Percentiles rank a stretch among this genome's conserved stretches.
Evolutionary conservation across 306 rosid species (phyloP).

Genomic region (barrel medic (Medicago truncatula)): MtrunA17r5.0-ANR NC_053049.1:31858001-31858500

Average conservation of each 20-base stretch:
- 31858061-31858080: conserved; percentile 34
- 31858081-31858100: conserved; percentile 22
- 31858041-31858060: conserved; percentile 23
- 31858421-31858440: conserved; percentile 36
- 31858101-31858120: conserved; percentile 30
- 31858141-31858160: conserved; percentile 22
- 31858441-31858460: conserved; percentile 36
- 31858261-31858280: conserved; percentile 86
- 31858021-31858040: conserved; percentile 21
- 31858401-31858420: conserved; percentile 33
- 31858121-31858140: conserved; percentile 25
- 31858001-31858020: conserved; percentile 7
- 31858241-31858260: conserved; percentile 85
- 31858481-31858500: conserved; percentile 98
- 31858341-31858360: conserved; percentile 88
- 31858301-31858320: conserved; percentile 94
- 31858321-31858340: conserved; percentile 93
- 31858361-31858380: conserved; percentile 76
- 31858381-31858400: conserved; percentile 89
- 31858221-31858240: conserved; percentile 84
- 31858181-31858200: conserved; percentile 31
- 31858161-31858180: conserved; percentile 27
- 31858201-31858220: conserved; percentile 91
- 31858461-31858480: conserved; percentile 58
- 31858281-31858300: conserved; percentile 89